Percentiles rank a stretch among this genome's conserved stretches.
Evolutionary conservation across 1,284 basidiomycete genomes (phyloP).

Genomic region (Takashimella koratensis): DNA sequence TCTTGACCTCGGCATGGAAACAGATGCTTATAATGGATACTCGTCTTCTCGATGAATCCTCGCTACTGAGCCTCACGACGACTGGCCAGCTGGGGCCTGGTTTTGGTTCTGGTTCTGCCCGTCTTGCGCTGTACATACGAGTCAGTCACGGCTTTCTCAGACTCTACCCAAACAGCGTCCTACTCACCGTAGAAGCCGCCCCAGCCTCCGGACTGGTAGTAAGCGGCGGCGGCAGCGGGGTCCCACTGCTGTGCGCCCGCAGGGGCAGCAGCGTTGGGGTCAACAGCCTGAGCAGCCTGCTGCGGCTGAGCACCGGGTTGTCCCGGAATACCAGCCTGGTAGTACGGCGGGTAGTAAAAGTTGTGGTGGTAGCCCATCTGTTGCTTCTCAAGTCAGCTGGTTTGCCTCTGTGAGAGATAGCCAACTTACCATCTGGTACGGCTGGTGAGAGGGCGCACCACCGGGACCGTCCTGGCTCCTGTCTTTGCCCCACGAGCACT

Average conservation of each 20-base stretch:
- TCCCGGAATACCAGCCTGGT: constrained; percentile 36
- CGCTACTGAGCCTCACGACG: background rate
- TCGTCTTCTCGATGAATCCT: background rate
- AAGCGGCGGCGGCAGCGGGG: constrained; percentile 33
- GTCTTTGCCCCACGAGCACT: constrained; percentile 98
- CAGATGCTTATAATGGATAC: background rate
- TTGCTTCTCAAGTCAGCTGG: constrained; percentile 13
- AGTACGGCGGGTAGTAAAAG: constrained; percentile 45
- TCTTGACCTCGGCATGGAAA: background rate
- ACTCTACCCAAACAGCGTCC: no score
- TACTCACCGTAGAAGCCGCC: constrained; percentile 44
- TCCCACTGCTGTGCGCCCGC: constrained; percentile 25
- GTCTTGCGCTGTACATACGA: background rate
- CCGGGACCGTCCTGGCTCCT: constrained; percentile 46
- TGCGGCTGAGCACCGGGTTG: constrained; percentile 31
- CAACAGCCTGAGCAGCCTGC: constrained; percentile 3
- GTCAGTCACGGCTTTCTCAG: no score
- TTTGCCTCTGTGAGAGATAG: background rate
- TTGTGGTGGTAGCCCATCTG: constrained; percentile 33
- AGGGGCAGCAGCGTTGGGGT: constrained; percentile 7
- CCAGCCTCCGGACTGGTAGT: constrained; percentile 42
- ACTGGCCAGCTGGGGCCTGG: background rate
- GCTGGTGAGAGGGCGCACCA: constrained; percentile 15
- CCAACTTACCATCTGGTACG: constrained; percentile 19
- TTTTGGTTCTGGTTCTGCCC: background rate